Conservation (phyloP, 2,329 filamentous ascomycete species). For the Hypoxylon sp. region DNA sequence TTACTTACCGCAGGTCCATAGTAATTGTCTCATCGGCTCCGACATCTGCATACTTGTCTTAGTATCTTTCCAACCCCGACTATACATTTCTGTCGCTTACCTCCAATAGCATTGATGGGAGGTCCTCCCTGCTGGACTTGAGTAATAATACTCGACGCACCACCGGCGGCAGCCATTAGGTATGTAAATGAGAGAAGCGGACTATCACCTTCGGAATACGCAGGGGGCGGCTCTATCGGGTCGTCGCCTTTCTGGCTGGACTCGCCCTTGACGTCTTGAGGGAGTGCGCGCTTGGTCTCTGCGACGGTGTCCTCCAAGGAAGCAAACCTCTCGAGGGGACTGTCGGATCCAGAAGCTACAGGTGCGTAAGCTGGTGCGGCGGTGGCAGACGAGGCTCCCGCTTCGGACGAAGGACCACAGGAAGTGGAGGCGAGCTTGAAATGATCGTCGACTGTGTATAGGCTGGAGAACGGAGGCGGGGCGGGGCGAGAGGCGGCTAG, state of each 20-base stretch:
- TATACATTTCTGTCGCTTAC: constrained; percentile 58
- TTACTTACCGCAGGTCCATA: constrained; percentile 87
- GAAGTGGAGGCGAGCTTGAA: constrained; percentile 45
- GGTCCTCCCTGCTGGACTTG: constrained; percentile 96
- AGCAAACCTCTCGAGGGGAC: constrained; percentile 51
- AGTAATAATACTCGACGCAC: constrained; percentile 98
- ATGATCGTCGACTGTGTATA: constrained; percentile 59
- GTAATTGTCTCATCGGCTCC: constrained; percentile 94
- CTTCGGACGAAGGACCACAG: constrained; percentile 46
- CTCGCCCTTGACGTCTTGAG: constrained; percentile 82
- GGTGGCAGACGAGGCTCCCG: constrained; percentile 53
- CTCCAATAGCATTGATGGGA: constrained; percentile 89
- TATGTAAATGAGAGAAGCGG: constrained; percentile 93
- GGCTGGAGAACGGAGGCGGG: constrained; percentile 71
- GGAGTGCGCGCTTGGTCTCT: constrained; percentile 87
- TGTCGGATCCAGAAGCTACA: constrained; percentile 54
- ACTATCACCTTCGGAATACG: constrained; percentile 94
- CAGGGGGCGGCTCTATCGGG: constrained; percentile 86
- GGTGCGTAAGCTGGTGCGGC: constrained; percentile 69
- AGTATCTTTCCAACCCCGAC: constrained; percentile 7
- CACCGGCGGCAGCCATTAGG: constrained; percentile 97
- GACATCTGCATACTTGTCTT: constrained; percentile 66
- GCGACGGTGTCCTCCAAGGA: constrained; percentile 66
- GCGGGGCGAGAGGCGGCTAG: constrained; percentile 53
- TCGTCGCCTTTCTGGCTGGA: constrained; percentile 80